These are phyloP conservation scores for Dryas octopetala DNA, from an alignment of 306 rosid genomes.

Conservation along the genomic window DNA sequence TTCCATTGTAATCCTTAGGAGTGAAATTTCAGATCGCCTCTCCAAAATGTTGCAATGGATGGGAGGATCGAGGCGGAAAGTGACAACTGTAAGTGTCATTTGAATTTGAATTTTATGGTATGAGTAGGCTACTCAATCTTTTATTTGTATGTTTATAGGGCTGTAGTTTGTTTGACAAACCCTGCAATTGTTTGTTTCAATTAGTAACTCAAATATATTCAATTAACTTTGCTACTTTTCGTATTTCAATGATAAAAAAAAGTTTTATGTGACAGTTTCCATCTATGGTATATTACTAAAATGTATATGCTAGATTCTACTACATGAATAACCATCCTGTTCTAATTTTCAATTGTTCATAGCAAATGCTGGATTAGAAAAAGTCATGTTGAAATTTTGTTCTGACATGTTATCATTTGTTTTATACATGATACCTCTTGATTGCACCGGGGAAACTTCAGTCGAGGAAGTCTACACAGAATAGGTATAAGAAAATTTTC, in stretches of 20 bases:
- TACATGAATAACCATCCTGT: neutral
- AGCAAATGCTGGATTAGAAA: neutral
- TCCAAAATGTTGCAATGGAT: constrained; percentile 89
- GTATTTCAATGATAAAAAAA: neutral
- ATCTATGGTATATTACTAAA: neutral
- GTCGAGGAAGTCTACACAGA: constrained; percentile 77
- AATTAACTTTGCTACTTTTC: neutral
- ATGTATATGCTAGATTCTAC: neutral
- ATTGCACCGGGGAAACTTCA: constrained; percentile 41
- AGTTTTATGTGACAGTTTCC: neutral
- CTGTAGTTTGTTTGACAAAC: neutral
- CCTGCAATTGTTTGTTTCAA: neutral
- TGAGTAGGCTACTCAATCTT: neutral
- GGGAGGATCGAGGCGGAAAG: constrained; percentile 96
- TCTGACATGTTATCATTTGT: constrained; percentile 37
- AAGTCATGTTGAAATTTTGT: constrained; percentile 19
- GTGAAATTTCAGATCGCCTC: constrained; percentile 21
- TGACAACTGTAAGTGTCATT: constrained; percentile 58
- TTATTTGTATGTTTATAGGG: neutral
- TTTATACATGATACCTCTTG: constrained; percentile 44
- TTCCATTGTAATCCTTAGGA: neutral
- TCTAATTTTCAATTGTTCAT: constrained; percentile 12
- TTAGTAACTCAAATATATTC: neutral
- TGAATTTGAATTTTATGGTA: neutral
- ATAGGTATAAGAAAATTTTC: constrained; percentile 43